These are phyloP conservation scores for Psilocybe tampanensis DNA, from an alignment of 768 basidiomycete species.

Conservation along the genomic window DNA sequence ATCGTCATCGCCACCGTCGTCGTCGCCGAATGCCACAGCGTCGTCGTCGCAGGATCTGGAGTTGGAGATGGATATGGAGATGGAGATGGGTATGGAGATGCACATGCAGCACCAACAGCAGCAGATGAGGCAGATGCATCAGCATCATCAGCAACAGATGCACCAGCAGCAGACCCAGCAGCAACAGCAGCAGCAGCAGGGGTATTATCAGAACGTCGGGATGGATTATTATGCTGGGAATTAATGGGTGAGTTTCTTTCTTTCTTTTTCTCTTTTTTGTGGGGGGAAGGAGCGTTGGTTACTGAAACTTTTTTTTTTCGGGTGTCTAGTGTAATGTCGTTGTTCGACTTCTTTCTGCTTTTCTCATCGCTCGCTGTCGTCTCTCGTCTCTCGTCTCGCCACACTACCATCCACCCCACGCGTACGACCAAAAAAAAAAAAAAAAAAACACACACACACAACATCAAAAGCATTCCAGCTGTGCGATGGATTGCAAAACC, in stretches of 20 bases:
- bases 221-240: slow-evolving; percentile 1
- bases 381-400: neutral
- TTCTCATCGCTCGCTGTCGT: neutral
- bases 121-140: neutral
- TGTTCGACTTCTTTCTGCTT: neutral
- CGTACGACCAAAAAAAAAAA: neutral
- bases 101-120: neutral
- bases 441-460: too few species aligned
- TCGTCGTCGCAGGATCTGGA: neutral
- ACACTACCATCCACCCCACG: too few species aligned
- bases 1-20: neutral
- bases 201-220: slow-evolving; percentile 1
- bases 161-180: neutral
- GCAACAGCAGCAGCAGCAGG: slow-evolving; percentile 9
- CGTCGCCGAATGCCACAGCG: neutral
- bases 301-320: neutral
- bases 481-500: too few species aligned
- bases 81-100: too few species aligned
- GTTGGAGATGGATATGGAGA: neutral
- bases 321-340: neutral
- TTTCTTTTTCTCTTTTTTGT: neutral
- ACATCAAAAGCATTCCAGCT: too few species aligned
- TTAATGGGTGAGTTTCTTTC: neutral
- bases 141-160: neutral
- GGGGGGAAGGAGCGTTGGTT: neutral